Evolutionary conservation across 495 filamentous ascomycete species (phyloP).

Genomic region (Penicillium nucicola): DNA sequence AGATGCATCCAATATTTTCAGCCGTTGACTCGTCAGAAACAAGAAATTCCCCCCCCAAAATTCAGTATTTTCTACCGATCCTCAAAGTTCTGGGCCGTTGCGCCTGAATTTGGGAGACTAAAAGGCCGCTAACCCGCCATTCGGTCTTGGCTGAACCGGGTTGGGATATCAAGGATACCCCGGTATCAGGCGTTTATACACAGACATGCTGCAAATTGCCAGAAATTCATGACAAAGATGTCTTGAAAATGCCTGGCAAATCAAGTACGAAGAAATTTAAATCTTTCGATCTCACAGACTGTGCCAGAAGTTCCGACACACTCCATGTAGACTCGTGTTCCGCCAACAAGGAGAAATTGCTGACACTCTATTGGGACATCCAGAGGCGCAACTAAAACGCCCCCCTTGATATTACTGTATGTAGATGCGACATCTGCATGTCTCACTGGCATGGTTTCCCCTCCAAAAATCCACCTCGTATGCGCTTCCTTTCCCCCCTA

Average conservation of each 20-base stretch:
- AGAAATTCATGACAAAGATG: too few relatives aligned
- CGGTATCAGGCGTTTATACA: too few relatives aligned
- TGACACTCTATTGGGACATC: slow-evolving; percentile 1
- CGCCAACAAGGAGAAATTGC: background rate
- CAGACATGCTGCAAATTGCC: too few relatives aligned
- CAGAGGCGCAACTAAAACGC: background rate
- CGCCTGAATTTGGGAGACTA: slow-evolving; percentile 1
- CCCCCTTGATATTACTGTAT: background rate
- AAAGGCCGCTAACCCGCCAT: slow-evolving; percentile 1
- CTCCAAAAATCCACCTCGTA: background rate
- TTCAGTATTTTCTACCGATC: slow-evolving; percentile 1
- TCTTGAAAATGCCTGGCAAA: too few relatives aligned
- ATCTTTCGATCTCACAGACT: too few relatives aligned
- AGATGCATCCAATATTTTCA: too few relatives aligned
- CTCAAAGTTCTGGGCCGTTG: slow-evolving; percentile 1
- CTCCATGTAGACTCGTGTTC: too few relatives aligned
- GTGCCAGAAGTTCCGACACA: too few relatives aligned
- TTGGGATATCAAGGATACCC: too few relatives aligned
- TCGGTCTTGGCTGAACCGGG: background rate
- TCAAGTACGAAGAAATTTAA: too few relatives aligned
- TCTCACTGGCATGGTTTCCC: background rate
- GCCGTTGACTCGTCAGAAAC: slow-evolving; percentile 1
- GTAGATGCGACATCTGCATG: background rate
- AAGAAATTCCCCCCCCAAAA: background rate
- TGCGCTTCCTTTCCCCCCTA: background rate